Base-by-base conservation (phyloP, 176 grass and related monocot species). In the Lolium perenne region DNA sequence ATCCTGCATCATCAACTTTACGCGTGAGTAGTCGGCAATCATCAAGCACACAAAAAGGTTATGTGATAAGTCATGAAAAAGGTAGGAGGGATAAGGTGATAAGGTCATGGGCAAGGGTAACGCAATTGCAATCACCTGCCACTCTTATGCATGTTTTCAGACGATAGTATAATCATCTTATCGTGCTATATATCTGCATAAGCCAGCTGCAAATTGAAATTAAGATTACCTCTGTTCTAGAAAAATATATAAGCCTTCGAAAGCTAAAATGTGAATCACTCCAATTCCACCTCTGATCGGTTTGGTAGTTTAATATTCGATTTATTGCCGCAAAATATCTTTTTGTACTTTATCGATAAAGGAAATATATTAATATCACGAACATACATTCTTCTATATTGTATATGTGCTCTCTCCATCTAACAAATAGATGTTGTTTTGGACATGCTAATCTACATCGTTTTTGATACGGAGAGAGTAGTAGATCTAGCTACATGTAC, bases 41-140 rank as follows among this genome's bases (percentile, higher is more conserved):
- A 38, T 68, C 7, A 25, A 81, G 14, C 16, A 15, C 21, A 48
- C 38, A 11, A 2, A 81, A 84, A 75, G 66, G 82, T 38, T 50
- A 12, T 10, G 22, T 81, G 77, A 89, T 86, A 82, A 82, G 78
- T 90, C 83, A 82, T 62, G 83, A 54, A 71, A 90, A 82, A 90
- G 79, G 43, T 29, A 86, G 79, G 21, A 50, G 7, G 26, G 45
- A 7, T 11, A 63, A 4, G 29, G 17, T 83, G 78, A 85, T 85
- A 89, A 81, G 88, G 77, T 81, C 47, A 77, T 76, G 26, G 26
- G 26, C 26, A 29, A 29, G 38, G 70, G 70, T 81, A 75, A 85
- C 60, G 41, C 70, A 50, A 70, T 57, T 61, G 49, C 57, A 78
- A 82, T 86, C 78, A 77, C 41, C 61, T 17, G 3, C 10, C 83